phyloP scores from a whole-genome alignment of 805 yeast species.

The Alloascoidea hylecoeti region DNA sequence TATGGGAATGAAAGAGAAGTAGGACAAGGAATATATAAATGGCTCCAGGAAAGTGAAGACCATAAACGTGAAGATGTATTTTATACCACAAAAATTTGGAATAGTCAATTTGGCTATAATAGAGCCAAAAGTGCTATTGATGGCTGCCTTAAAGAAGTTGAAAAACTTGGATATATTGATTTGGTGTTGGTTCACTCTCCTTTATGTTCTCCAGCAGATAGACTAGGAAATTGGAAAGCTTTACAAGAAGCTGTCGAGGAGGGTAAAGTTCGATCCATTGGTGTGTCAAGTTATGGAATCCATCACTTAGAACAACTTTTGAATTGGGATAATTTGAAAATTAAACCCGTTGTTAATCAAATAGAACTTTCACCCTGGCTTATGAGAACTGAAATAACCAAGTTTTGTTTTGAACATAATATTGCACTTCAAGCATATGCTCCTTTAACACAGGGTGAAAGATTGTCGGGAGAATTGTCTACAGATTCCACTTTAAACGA shows the following conservation, averaged over 20 bases:
- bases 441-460: constrained; percentile 49
- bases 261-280: constrained; percentile 38
- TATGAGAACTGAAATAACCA: constrained; percentile 23
- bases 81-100: constrained; percentile 68
- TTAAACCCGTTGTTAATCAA: constrained; percentile 58
- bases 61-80: constrained; percentile 35
- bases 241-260: constrained; percentile 37
- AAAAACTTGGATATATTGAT: constrained; percentile 54
- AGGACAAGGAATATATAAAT: constrained; percentile 41
- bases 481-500: constrained; percentile 17
- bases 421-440: constrained; percentile 47
- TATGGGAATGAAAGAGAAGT: constrained; percentile 53
- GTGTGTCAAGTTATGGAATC: constrained; percentile 51
- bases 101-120: constrained; percentile 43
- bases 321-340: constrained; percentile 26
- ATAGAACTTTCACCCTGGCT: constrained; percentile 43
- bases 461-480: too few species aligned
- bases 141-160: constrained; percentile 35
- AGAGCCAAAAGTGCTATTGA: constrained; percentile 46
- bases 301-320: constrained; percentile 41
- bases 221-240: constrained; percentile 39
- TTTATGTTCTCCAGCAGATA: constrained; percentile 8
- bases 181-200: constrained; percentile 49
- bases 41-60: constrained; percentile 30
- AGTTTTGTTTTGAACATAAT: constrained; percentile 27